Evolutionary conservation across 1,284 basidiomycete species (phyloP).

Genomic region (Flammula alnicola): DNA sequence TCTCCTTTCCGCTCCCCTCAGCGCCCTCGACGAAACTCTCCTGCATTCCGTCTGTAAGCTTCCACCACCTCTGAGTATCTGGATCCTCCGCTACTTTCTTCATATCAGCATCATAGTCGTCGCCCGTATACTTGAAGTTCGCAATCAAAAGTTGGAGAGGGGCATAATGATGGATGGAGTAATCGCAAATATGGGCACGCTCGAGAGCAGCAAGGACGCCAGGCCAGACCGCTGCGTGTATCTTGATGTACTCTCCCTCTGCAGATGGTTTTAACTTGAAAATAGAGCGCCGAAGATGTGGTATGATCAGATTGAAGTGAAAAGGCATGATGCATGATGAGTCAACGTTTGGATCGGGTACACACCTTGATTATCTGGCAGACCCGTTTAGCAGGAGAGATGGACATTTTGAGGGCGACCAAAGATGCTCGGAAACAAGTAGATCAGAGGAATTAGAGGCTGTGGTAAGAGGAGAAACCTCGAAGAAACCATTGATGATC

Average conservation of each 20-base stretch:
- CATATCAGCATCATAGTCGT: constrained; percentile 73
- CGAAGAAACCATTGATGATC: too few relatives aligned
- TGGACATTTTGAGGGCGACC: too few relatives aligned
- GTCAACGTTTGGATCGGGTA: too few relatives aligned
- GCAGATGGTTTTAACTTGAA: constrained; percentile 67
- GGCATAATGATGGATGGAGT: constrained; percentile 74
- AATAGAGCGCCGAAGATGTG: too few relatives aligned
- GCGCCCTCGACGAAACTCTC: constrained; percentile 73
- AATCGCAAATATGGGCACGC: constrained; percentile 71
- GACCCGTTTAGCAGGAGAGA: constrained; percentile 52
- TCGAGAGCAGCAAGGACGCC: constrained; percentile 69
- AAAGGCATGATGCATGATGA: too few relatives aligned
- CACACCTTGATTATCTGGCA: constrained; percentile 74
- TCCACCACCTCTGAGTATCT: constrained; percentile 78
- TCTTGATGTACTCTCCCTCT: constrained; percentile 68
- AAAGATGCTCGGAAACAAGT: too few relatives aligned
- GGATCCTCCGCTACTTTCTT: constrained; percentile 62
- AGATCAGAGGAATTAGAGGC: too few relatives aligned
- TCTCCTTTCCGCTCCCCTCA: constrained; percentile 64
- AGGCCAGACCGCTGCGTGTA: constrained; percentile 74
- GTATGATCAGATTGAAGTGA: neutral
- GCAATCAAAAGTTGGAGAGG: constrained; percentile 73
- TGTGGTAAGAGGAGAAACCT: too few relatives aligned
- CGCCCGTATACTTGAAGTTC: constrained; percentile 66
- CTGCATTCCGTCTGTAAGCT: constrained; percentile 78